These are phyloP conservation scores for Chaetoscypha palmicola DNA, from an alignment of 2,329 filamentous ascomycete genomes.

Conservation along the genomic window DNA sequence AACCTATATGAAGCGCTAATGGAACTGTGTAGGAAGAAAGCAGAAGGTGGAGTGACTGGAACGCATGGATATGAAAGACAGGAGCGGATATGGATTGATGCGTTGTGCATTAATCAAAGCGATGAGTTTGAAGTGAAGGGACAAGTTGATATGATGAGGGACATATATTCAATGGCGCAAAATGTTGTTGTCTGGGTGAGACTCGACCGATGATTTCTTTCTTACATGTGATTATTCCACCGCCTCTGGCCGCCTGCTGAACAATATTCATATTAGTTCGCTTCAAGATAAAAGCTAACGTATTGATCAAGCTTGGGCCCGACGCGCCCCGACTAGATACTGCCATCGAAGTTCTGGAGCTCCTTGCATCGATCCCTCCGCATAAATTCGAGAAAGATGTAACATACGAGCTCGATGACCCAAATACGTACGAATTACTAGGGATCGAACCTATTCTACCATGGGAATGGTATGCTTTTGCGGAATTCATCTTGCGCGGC, in stretches of 20 bases:
- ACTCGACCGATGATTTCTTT: neutral
- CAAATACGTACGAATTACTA: slow-evolving; percentile 2
- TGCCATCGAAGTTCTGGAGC: neutral
- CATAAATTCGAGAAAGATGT: neutral
- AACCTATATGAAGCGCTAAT: slow-evolving; percentile 2
- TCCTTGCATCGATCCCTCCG: neutral
- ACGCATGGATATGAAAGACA: neutral
- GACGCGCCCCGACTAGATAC: neutral
- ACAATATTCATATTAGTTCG: too few species aligned
- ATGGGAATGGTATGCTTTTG: slow-evolving; percentile 11
- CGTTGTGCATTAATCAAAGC: slow-evolving; percentile 9
- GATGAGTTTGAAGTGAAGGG: neutral
- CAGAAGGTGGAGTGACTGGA: neutral
- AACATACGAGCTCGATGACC: slow-evolving; percentile 4
- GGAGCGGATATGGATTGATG: slow-evolving; percentile 5
- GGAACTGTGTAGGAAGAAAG: neutral
- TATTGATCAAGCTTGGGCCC: too few species aligned
- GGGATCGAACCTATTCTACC: slow-evolving; percentile 4
- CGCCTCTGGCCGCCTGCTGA: too few species aligned
- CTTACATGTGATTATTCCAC: too few species aligned
- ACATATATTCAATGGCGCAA: slow-evolving; percentile 1
- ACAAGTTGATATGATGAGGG: slow-evolving; percentile 7
- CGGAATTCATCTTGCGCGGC: slow-evolving; percentile 10
- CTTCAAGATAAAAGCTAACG: too few species aligned
- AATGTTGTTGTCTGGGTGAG: neutral